These are phyloP conservation scores for Mycena olivaceomarginata DNA, from an alignment of 768 basidiomycete species.

Conservation along the genomic window DNA sequence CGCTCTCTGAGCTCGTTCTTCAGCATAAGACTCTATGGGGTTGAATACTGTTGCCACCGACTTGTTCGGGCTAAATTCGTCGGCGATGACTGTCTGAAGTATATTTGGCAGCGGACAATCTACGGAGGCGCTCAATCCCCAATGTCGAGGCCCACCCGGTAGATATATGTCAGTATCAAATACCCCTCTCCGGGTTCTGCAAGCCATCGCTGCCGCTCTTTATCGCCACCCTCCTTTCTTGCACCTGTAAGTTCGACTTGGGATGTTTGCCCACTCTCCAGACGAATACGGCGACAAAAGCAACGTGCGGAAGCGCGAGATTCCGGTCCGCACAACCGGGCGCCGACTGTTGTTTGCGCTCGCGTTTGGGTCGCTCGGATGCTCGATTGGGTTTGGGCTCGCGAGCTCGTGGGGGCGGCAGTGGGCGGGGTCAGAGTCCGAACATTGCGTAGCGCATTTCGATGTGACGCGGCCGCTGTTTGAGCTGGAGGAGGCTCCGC, in stretches of 20 bases:
- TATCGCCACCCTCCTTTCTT: neutral
- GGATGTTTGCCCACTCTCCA: slow-evolving; percentile 31
- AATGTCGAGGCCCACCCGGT: neutral
- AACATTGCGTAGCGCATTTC: slow-evolving; percentile 38
- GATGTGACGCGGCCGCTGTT: slow-evolving; percentile 30
- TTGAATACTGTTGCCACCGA: neutral
- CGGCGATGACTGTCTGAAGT: neutral
- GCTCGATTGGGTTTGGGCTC: slow-evolving; percentile 33
- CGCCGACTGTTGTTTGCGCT: slow-evolving; percentile 34
- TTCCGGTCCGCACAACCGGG: slow-evolving; percentile 16
- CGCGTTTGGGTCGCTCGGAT: slow-evolving; percentile 32
- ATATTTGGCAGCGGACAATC: slow-evolving; percentile 1
- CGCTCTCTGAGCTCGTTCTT: neutral
- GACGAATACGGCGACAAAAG: slow-evolving; percentile 13
- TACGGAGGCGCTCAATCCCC: slow-evolving; percentile 16
- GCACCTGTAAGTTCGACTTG: neutral
- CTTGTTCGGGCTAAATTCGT: neutral
- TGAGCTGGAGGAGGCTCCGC: slow-evolving; percentile 14
- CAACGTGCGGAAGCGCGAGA: slow-evolving; percentile 15
- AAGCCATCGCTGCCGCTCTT: neutral
- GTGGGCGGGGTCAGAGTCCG: neutral
- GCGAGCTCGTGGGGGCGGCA: slow-evolving; percentile 26
- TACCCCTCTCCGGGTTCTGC: neutral
- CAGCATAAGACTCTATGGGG: neutral
- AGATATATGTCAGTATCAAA: neutral